Evolutionary conservation across 495 filamentous ascomycete genomes (phyloP).

Genomic region (Trichoderma gamsii): DNA sequence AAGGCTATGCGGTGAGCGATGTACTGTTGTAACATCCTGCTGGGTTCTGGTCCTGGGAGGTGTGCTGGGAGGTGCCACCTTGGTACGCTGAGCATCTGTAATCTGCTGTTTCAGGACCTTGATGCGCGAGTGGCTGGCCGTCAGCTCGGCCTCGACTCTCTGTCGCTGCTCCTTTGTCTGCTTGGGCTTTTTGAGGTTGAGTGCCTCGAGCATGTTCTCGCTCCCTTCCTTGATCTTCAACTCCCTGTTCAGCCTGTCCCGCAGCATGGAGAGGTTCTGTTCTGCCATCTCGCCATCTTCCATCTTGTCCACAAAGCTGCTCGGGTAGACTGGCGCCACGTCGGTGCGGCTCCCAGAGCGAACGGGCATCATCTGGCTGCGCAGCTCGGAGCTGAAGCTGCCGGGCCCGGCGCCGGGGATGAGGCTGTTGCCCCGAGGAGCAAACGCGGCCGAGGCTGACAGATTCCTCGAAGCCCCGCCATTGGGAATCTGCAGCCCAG

Average conservation of each 20-base stretch:
- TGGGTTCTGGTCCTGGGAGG: constrained; percentile 71
- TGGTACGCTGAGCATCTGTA: constrained; percentile 55
- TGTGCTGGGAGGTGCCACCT: constrained; percentile 61
- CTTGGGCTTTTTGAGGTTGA: constrained; percentile 92
- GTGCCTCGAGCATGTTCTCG: constrained; percentile 91
- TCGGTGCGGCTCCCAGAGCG: constrained; percentile 65
- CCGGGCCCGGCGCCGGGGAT: constrained; percentile 70
- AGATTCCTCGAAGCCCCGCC: constrained; percentile 41
- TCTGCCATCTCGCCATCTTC: constrained; percentile 64
- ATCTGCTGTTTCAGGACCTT: constrained; percentile 74
- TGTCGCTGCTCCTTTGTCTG: constrained; percentile 87
- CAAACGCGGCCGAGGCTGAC: constrained; percentile 56
- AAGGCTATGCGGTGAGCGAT: constrained; percentile 57
- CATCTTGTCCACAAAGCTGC: constrained; percentile 46
- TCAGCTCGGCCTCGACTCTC: constrained; percentile 84
- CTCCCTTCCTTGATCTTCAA: constrained; percentile 96
- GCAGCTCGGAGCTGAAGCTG: constrained; percentile 87
- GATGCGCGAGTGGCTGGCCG: constrained; percentile 83
- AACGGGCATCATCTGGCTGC: constrained; percentile 63
- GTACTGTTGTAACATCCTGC: constrained; percentile 45
- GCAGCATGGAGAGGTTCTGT: constrained; percentile 63
- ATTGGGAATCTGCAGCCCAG: constrained; percentile 44
- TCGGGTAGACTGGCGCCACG: constrained; percentile 33
- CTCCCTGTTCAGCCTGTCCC: constrained; percentile 83
- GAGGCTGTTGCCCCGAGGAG: constrained; percentile 57